Evolutionary conservation across 768 basidiomycete species (phyloP), one percentile per base, ranked within the genome.

Genomic region (Gloeostereum incarnatum): DNA sequence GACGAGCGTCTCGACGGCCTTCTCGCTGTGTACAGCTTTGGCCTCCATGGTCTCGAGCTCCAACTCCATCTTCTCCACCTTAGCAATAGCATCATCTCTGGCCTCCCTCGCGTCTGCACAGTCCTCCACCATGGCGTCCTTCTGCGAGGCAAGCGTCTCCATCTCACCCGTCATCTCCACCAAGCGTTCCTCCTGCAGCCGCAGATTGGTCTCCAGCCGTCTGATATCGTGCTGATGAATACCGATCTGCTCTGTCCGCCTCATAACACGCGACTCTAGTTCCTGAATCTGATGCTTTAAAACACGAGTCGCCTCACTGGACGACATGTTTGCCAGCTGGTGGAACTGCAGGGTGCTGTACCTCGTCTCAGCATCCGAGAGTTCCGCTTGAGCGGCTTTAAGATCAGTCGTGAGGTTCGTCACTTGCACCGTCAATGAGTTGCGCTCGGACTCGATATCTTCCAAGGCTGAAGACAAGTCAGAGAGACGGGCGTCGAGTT

Each of bases 91-190:
- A 18, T 68, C 67, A 53, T 90, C 81, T 24, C 87, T 67, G 16
- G 79, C 73, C 39, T 80, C 80, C 38, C 87, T 66, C 2, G 83
- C 84, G 39, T 80, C 76, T 3, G 79, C 78, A 49, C 87, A 89
- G 51, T 90, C 87, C 45, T 88, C 85, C 0, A 89, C 73, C 81
- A 90, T 85, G 2, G 82, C 78, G 40, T 75, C 75, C 54, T 81
- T 85, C 62, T 87, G 73, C 4, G 74, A 68, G 16, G 60, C 64
- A 41, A 78, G 61, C 43, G 71, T 70, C 49, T 85, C 85, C 41
- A 86, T 54, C 48, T 90, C 87, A 13, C 52, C 55, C 2, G 70
- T 78, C 72, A 85, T 71, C 60, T 89, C 87, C 2, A 53, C 55
- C 26, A 87, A 56, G 5, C 82, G 68, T 19, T 89, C 86, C 53